phyloP scores from a whole-genome alignment of 352 stramenopile genomes.

The Phytophthora idaei region DNA sequence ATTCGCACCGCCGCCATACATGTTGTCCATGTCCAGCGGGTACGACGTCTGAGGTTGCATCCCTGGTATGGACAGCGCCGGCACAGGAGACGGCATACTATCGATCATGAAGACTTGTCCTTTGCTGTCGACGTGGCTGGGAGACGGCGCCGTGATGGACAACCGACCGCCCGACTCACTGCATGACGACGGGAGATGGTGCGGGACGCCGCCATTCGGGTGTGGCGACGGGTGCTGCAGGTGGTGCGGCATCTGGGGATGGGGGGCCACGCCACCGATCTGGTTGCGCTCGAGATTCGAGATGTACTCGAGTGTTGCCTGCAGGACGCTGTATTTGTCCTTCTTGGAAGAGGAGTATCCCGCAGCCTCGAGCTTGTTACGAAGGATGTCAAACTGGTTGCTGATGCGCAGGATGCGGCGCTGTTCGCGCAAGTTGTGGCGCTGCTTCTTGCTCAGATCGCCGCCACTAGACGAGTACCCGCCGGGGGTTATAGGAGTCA shows the following conservation, averaged over 20 bases:
- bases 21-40: conserved; percentile 68
- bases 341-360: conserved; percentile 83
- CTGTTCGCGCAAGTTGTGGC: conserved; percentile 85
- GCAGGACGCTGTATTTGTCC: conserved; percentile 87
- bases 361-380: conserved; percentile 72
- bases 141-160: conserved; percentile 58
- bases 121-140: conserved; percentile 40
- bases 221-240: conserved; percentile 35
- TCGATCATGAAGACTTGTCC: conserved; percentile 76
- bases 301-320: conserved; percentile 87
- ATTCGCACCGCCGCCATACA: conserved; percentile 26
- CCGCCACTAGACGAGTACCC: conserved; percentile 46
- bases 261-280: conserved; percentile 21
- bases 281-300: conserved; percentile 74
- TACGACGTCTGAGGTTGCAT: conserved; percentile 59
- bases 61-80: conserved; percentile 66
- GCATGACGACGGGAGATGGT: conserved; percentile 41
- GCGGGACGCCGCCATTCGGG: conserved; percentile 22
- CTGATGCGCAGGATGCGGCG: conserved; percentile 82
- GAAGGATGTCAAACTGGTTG: conserved; percentile 85
- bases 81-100: conserved; percentile 76
- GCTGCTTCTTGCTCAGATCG: conserved; percentile 86
- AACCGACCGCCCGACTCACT: conserved; percentile 38
- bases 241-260: conserved; percentile 30
- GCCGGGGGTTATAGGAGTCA: conserved; percentile 60